phyloP scores from a whole-genome alignment of 2,329 filamentous ascomycete genomes.

The Colletotrichum theobromicola region DNA sequence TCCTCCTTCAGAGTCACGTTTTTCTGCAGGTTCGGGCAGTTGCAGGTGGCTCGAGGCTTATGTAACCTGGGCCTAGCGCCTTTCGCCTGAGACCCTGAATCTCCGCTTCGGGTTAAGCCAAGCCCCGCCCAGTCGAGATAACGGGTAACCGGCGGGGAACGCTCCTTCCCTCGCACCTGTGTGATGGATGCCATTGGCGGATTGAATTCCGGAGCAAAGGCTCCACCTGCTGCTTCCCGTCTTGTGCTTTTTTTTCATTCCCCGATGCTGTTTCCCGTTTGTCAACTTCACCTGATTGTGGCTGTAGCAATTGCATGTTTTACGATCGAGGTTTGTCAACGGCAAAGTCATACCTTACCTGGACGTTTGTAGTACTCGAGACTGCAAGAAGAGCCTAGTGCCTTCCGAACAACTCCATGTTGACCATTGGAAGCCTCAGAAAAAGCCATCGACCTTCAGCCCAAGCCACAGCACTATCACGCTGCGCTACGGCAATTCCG shows the following conservation, averaged over 20 bases:
- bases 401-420: background rate
- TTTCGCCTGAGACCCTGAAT: background rate
- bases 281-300: background rate
- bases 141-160: background rate
- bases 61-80: background rate
- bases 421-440: background rate
- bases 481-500: background rate
- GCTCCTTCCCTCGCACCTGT: background rate
- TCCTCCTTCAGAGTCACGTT: background rate
- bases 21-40: background rate
- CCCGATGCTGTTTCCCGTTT: background rate
- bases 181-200: background rate
- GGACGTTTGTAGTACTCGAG: background rate
- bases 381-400: background rate
- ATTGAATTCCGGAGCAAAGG: background rate
- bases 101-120: background rate
- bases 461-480: background rate
- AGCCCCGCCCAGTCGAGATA: background rate
- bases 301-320: background rate
- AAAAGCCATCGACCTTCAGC: background rate
- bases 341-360: background rate
- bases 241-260: background rate
- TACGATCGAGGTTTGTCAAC: background rate
- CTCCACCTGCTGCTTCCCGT: background rate
- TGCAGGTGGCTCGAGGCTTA: background rate